Evolutionary conservation across 2,329 filamentous ascomycete species (phyloP).

Genomic region (Fonsecaea nubica): DNA sequence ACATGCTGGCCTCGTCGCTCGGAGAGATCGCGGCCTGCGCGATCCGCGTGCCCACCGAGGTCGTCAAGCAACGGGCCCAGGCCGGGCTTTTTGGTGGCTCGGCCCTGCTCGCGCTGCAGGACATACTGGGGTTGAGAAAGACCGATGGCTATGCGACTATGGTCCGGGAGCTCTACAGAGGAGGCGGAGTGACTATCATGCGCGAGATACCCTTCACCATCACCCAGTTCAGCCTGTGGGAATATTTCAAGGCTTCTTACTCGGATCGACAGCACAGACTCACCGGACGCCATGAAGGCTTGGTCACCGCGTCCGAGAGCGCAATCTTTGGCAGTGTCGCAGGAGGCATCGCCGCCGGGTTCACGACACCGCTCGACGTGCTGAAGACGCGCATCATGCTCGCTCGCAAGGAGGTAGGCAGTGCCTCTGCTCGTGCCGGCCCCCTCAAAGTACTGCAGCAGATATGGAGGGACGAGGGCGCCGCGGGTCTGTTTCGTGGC

Average conservation of each 20-base stretch:
- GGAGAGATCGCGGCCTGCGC: slow-evolving; percentile 93
- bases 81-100: slow-evolving; percentile 79
- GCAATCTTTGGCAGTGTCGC: slow-evolving; percentile 83
- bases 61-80: slow-evolving; percentile 95
- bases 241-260: slow-evolving; percentile 74
- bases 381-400: slow-evolving; percentile 98
- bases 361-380: slow-evolving; percentile 94
- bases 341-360: slow-evolving; percentile 81
- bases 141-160: slow-evolving; percentile 55
- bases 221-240: slow-evolving; percentile 97
- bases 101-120: slow-evolving; percentile 69
- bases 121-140: slow-evolving; percentile 66
- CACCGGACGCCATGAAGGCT: slow-evolving; percentile 48
- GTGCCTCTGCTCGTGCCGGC: slow-evolving; percentile 45
- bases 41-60: slow-evolving; percentile 91
- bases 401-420: slow-evolving; percentile 67
- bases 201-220: slow-evolving; percentile 97
- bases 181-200: slow-evolving; percentile 90
- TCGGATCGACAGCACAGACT: slow-evolving; percentile 61
- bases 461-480: slow-evolving; percentile 63
- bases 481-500: slow-evolving; percentile 55
- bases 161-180: slow-evolving; percentile 84
- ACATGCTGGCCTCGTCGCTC: slow-evolving; percentile 84
- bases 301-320: slow-evolving; percentile 75
- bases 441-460: slow-evolving; percentile 62